Evolutionary conservation across 2,329 filamentous ascomycete species (phyloP).

Genomic region (Alternaria panax): DNA sequence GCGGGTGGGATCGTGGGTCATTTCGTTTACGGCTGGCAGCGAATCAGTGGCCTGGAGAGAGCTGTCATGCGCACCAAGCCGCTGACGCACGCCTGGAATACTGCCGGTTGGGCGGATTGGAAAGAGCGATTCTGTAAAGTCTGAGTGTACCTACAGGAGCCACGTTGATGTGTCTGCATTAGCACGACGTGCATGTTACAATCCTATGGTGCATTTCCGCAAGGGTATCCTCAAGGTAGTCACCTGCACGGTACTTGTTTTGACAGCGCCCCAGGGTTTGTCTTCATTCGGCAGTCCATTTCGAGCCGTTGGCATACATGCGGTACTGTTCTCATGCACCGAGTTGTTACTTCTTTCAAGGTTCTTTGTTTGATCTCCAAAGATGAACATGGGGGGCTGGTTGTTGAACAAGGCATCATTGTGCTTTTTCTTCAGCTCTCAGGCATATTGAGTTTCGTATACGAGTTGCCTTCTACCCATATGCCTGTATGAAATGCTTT

Average conservation of each 20-base stretch:
- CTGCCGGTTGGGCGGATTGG: conserved; percentile 38
- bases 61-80: conserved; percentile 17
- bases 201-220: not conserved
- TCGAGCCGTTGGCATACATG: not conserved
- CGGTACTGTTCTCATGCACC: not conserved
- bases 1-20: not conserved
- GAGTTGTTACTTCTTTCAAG: not conserved
- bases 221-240: conserved; percentile 5
- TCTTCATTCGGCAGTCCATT: not conserved
- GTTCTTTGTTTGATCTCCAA: not conserved
- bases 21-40: conserved; percentile 5
- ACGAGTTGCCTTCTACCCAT: not conserved
- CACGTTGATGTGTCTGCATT: conserved; percentile 27
- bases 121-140: not conserved
- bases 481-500: conserved; percentile 1
- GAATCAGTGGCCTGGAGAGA: conserved; percentile 8
- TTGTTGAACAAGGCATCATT: not conserved
- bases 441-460: not conserved
- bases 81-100: conserved; percentile 36
- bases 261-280: not conserved
- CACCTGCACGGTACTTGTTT: conserved; percentile 3
- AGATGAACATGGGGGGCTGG: conserved; percentile 1
- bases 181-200: conserved; percentile 1
- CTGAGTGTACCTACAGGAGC: conserved; percentile 28
- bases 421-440: not conserved